Evolutionary conservation across 139 green algal species (phyloP).

Genomic region (Tetraselmis striata): DNA sequence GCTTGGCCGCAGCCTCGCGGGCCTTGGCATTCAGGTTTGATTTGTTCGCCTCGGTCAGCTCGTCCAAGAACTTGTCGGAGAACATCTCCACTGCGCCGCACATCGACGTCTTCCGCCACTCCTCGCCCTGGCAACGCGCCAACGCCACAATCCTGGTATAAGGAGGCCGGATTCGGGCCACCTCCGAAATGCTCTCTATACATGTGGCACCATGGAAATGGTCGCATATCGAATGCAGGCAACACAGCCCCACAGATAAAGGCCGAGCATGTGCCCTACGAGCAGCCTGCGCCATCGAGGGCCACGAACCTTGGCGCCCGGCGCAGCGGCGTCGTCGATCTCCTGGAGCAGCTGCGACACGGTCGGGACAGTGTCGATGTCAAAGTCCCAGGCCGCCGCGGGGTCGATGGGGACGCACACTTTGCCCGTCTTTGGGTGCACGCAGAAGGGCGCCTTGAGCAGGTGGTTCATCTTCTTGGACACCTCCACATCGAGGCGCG

Average conservation of each 20-base stretch:
- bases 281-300: too few relatives aligned
- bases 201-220: too few relatives aligned
- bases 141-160: too few relatives aligned
- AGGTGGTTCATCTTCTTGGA: slow-evolving; percentile 99
- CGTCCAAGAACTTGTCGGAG: neutral
- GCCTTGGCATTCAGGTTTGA: neutral
- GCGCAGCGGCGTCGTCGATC: slow-evolving; percentile 42
- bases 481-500: slow-evolving; percentile 94
- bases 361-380: slow-evolving; percentile 77
- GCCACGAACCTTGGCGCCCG: too few relatives aligned
- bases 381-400: slow-evolving; percentile 60
- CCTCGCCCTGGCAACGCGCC: neutral
- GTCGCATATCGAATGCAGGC: too few relatives aligned
- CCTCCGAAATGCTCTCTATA: too few relatives aligned
- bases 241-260: too few relatives aligned
- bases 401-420: slow-evolving; percentile 95
- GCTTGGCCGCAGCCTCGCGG: neutral
- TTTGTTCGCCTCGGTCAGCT: neutral
- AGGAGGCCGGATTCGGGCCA: too few relatives aligned
- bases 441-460: slow-evolving; percentile 98
- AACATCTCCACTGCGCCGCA: neutral
- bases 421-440: slow-evolving; percentile 97
- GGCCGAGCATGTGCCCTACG: too few relatives aligned
- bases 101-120: neutral
- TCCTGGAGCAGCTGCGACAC: slow-evolving; percentile 59